Conservation (phyloP, 345 rosid genomes). For the Hibiscus trionum region DNA sequence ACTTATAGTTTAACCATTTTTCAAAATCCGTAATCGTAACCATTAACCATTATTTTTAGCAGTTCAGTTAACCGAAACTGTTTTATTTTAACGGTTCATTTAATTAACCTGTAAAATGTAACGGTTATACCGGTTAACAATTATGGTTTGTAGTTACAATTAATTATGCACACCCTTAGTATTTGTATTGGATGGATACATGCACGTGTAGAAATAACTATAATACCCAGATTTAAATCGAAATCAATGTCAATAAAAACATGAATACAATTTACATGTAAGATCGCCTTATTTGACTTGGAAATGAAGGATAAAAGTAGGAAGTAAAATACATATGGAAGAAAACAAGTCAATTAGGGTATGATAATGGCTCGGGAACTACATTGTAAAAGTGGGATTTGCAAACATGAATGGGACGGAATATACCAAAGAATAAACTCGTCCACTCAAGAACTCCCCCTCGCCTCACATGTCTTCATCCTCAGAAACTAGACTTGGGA, state of each 20-base stretch:
- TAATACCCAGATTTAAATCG: neutral
- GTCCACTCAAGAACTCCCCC: slow-evolving; percentile 7
- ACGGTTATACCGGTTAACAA: too few relatives aligned
- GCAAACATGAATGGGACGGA: neutral
- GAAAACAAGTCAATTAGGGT: neutral
- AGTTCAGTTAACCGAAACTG: too few relatives aligned
- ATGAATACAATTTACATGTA: neutral
- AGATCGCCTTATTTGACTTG: neutral
- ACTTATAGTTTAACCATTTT: too few relatives aligned
- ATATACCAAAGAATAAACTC: slow-evolving; percentile 23
- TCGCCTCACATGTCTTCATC: neutral
- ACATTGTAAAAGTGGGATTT: neutral
- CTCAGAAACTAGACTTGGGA: neutral
- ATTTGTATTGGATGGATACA: too few relatives aligned
- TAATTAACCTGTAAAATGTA: too few relatives aligned
- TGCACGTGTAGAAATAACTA: neutral
- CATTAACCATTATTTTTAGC: too few relatives aligned
- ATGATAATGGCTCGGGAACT: slow-evolving; percentile 6
- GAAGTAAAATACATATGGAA: neutral
- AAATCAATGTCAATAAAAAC: neutral
- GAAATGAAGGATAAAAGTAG: neutral
- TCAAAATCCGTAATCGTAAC: too few relatives aligned
- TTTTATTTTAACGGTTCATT: too few relatives aligned
- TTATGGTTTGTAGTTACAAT: too few relatives aligned
- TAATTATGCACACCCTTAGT: too few relatives aligned